These are phyloP conservation scores for Penicillium argentinense DNA, from an alignment of 495 filamentous ascomycete species.

Conservation along the genomic window DNA sequence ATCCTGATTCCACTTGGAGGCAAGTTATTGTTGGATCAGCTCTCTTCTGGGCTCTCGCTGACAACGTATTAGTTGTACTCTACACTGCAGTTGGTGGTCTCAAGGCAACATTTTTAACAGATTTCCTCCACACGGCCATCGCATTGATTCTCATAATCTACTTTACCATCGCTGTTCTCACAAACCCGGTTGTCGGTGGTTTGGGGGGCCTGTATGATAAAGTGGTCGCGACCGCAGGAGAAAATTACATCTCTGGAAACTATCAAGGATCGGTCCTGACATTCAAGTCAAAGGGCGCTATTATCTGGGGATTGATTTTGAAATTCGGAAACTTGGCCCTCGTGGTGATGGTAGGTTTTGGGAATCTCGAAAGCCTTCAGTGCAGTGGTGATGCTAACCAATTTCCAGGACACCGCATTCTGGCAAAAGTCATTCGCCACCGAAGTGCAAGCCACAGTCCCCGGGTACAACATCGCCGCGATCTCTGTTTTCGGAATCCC, in stretches of 20 bases:
- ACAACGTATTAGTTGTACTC: constrained; percentile 26
- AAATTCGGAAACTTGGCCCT: constrained; percentile 52
- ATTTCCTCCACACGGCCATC: constrained; percentile 40
- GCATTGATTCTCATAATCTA: constrained; percentile 41
- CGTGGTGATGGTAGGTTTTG: constrained; percentile 45
- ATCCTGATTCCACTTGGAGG: constrained; percentile 48
- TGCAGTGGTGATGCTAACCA: neutral
- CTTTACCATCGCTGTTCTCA: constrained; percentile 36
- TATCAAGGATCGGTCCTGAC: constrained; percentile 48
- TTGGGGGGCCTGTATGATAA: constrained; percentile 40
- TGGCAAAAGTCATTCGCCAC: constrained; percentile 53
- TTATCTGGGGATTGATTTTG: constrained; percentile 48
- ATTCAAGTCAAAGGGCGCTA: constrained; percentile 52
- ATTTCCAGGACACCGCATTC: constrained; percentile 47
- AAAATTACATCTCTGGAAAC: constrained; percentile 45
- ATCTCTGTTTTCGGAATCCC: constrained; percentile 50
- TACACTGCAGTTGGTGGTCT: constrained; percentile 43
- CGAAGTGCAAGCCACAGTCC: constrained; percentile 41
- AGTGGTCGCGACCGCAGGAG: constrained; percentile 26
- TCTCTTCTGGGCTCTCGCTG: neutral
- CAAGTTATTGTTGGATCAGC: constrained; percentile 12
- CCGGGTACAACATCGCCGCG: constrained; percentile 46
- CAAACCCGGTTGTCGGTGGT: constrained; percentile 31
- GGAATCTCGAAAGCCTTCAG: neutral
- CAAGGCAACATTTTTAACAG: constrained; percentile 43